Evolutionary conservation across 2,329 filamentous ascomycete species (phyloP).

Genomic region (Fusarium veterinarium): DNA sequence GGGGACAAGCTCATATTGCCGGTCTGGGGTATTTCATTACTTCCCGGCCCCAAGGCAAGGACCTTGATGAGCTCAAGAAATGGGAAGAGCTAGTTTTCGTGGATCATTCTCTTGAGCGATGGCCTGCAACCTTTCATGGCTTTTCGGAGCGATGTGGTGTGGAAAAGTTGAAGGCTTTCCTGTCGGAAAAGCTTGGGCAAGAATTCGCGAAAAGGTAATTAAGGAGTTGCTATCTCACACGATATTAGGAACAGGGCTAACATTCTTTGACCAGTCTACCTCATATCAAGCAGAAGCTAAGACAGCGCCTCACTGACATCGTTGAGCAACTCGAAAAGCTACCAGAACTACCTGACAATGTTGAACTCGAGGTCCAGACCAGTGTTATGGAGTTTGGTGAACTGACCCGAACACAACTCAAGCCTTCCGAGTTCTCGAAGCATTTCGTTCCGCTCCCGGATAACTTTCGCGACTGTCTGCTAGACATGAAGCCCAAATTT

Average conservation of each 20-base stretch:
- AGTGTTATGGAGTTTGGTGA: slow-evolving; percentile 69
- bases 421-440: slow-evolving; percentile 56
- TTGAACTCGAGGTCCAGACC: slow-evolving; percentile 72
- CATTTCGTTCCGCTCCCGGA: slow-evolving; percentile 60
- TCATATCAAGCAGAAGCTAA: slow-evolving; percentile 65
- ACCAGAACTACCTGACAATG: slow-evolving; percentile 75
- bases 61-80: slow-evolving; percentile 62
- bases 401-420: slow-evolving; percentile 62
- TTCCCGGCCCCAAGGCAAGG: slow-evolving; percentile 70
- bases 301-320: slow-evolving; percentile 62
- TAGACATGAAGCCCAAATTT: slow-evolving; percentile 60
- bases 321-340: slow-evolving; percentile 66
- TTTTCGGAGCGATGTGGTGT: slow-evolving; percentile 65
- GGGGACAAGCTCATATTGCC: slow-evolving; percentile 69
- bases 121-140: slow-evolving; percentile 61
- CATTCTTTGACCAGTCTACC: slow-evolving; percentile 55
- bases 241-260: slow-evolving; percentile 8
- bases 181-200: slow-evolving; percentile 64
- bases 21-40: slow-evolving; percentile 85
- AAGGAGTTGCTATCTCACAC: slow-evolving; percentile 15
- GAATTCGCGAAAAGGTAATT: slow-evolving; percentile 64
- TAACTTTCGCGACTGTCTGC: slow-evolving; percentile 62
- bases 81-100: slow-evolving; percentile 67
- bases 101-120: slow-evolving; percentile 51
- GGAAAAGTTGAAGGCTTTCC: slow-evolving; percentile 62